Evolutionary conservation across 1,284 basidiomycete species (phyloP).

Genomic region (Tranzscheliella williamsii): DNA sequence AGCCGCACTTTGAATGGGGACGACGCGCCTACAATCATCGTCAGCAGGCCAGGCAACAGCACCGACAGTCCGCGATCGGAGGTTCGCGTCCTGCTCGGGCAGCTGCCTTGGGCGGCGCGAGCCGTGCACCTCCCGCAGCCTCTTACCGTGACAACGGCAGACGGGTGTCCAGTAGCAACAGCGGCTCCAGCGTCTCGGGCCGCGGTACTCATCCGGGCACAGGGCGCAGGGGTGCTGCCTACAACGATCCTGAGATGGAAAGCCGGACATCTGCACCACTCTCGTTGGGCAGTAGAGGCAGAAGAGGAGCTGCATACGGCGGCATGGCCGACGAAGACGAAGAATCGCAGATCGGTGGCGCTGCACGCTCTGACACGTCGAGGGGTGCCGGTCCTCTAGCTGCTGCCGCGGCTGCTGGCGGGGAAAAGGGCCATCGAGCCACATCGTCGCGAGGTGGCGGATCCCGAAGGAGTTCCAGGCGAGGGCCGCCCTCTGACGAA

Average conservation of each 20-base stretch:
- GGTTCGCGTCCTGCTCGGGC: constrained; percentile 9
- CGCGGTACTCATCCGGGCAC: constrained; percentile 6
- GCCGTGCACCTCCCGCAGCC: constrained; percentile 1
- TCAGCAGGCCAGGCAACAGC: constrained; percentile 16
- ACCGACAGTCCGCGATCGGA: constrained; percentile 7
- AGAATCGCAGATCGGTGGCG: constrained; percentile 16
- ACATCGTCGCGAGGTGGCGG: constrained; percentile 8
- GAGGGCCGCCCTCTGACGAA: constrained; percentile 22
- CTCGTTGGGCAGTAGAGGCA: constrained; percentile 40
- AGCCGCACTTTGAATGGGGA: constrained; percentile 59
- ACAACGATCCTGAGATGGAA: constrained; percentile 45
- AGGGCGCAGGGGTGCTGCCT: constrained; percentile 43
- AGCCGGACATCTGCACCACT: constrained; percentile 25
- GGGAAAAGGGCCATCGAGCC: not conserved
- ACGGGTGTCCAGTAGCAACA: not conserved
- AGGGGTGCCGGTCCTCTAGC: constrained; percentile 13
- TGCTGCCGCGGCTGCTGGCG: constrained; percentile 26
- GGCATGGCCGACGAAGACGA: constrained; percentile 35
- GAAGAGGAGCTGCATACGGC: constrained; percentile 43
- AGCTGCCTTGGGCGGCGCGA: constrained; percentile 4
- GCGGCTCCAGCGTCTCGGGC: constrained; percentile 1
- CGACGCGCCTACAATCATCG: constrained; percentile 55
- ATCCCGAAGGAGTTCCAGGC: constrained; percentile 11
- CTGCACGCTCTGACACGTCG: constrained; percentile 3
- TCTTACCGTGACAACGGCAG: constrained; percentile 10